These are phyloP conservation scores for Saccharomyces hybrid DNA, from an alignment of 1,139 yeast species.

Conservation along the genomic window DNA sequence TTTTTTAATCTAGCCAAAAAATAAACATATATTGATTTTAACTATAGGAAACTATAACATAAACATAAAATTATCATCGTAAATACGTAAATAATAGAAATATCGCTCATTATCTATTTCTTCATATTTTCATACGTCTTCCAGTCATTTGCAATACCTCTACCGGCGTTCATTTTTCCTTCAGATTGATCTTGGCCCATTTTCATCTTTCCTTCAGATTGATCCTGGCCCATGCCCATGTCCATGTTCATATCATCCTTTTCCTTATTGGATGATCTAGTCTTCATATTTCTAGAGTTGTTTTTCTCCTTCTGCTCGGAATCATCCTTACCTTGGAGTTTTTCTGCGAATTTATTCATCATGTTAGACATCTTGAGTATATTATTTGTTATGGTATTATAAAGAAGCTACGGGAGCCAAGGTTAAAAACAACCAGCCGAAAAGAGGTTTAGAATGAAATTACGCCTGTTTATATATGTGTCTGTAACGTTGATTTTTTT, in stretches of 20 bases:
- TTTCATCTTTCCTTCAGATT: conserved; percentile 3
- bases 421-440: not conserved
- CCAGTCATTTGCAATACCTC: conserved; percentile 11
- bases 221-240: not conserved
- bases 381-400: not conserved
- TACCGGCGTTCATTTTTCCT: conserved; percentile 6
- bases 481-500: not conserved
- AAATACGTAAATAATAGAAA: not conserved
- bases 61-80: not conserved
- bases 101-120: not conserved
- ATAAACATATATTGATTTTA: not conserved
- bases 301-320: conserved; percentile 9
- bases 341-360: conserved; percentile 25
- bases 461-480: not conserved
- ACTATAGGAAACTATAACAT: not conserved
- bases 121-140: conserved; percentile 3
- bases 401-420: not conserved
- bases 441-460: not conserved
- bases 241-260: not conserved
- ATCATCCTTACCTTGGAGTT: conserved; percentile 17
- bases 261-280: not conserved
- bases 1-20: not conserved
- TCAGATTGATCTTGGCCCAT: conserved; percentile 3
- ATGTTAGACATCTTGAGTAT: conserved; percentile 20
- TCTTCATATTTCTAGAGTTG: conserved; percentile 3